Conservation (phyloP, 2,329 filamentous ascomycete species). For the Colletotrichum liriopes region DNA sequence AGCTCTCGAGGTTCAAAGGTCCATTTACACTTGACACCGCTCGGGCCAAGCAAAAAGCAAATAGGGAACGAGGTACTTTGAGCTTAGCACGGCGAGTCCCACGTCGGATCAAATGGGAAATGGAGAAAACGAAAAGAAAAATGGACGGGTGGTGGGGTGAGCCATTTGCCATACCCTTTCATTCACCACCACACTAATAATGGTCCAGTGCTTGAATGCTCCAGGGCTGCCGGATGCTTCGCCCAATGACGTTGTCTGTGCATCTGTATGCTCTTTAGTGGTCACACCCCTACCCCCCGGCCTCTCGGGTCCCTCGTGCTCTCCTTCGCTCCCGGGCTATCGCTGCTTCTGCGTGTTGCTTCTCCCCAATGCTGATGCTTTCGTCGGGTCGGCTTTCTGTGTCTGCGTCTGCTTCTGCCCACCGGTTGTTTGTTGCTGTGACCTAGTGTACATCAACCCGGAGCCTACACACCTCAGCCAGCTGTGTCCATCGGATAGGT, state of each 20-base stretch:
- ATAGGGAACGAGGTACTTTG: slow-evolving; percentile 6
- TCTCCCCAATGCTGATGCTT: background rate
- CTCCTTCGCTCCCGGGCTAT: slow-evolving; percentile 30
- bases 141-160: slow-evolving; percentile 7
- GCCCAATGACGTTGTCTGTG: slow-evolving; percentile 28
- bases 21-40: slow-evolving; percentile 1
- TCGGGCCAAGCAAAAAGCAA: slow-evolving; percentile 13
- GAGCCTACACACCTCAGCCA: slow-evolving; percentile 12
- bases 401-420: background rate
- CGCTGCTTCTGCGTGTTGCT: slow-evolving; percentile 25
- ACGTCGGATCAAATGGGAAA: slow-evolving; percentile 7
- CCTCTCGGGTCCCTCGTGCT: slow-evolving; percentile 36
- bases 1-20: background rate
- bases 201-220: slow-evolving; percentile 2
- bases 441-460: background rate
- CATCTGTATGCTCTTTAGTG: slow-evolving; percentile 33
- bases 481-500: slow-evolving; percentile 1
- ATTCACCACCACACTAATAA: background rate
- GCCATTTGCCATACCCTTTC: background rate
- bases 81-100: slow-evolving; percentile 19
- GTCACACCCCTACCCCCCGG: slow-evolving; percentile 16
- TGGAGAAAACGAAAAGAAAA: background rate
- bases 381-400: background rate
- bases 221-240: slow-evolving; percentile 15
- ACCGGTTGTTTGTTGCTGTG: slow-evolving; percentile 1